Conservation (phyloP, 2,329 filamentous ascomycete genomes). For the Xylariaceae sp. region DNA sequence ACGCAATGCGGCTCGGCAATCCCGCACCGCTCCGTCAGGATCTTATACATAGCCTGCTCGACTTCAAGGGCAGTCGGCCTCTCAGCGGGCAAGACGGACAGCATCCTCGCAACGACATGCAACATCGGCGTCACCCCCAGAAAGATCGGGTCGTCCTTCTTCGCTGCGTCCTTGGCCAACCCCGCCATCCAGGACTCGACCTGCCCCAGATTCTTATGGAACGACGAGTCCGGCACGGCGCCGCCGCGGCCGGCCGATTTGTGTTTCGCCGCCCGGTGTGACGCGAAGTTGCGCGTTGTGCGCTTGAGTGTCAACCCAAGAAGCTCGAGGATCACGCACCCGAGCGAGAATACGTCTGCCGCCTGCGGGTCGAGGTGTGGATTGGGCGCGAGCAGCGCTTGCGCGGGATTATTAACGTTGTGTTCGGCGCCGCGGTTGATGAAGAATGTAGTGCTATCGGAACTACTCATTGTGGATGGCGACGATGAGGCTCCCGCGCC, state of each 20-base stretch:
- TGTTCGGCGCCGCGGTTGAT: constrained; percentile 34
- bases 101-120: constrained; percentile 51
- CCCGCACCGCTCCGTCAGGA: constrained; percentile 46
- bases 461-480: constrained; percentile 25
- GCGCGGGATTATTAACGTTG: constrained; percentile 24
- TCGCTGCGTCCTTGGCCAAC: constrained; percentile 56
- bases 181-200: constrained; percentile 64
- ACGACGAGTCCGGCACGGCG: constrained; percentile 64
- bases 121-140: constrained; percentile 50
- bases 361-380: constrained; percentile 50
- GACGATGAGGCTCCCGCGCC: constrained; percentile 23
- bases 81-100: constrained; percentile 47
- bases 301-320: constrained; percentile 66
- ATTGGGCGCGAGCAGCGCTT: constrained; percentile 37
- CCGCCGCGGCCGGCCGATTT: constrained; percentile 55
- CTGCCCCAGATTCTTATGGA: constrained; percentile 66
- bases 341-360: constrained; percentile 70
- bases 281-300: constrained; percentile 60
- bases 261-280: constrained; percentile 63
- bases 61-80: constrained; percentile 52
- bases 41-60: constrained; percentile 48
- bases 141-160: constrained; percentile 47
- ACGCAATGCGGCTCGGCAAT: constrained; percentile 52
- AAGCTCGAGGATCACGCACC: constrained; percentile 69
- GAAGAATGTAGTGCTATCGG: constrained; percentile 35